Conservation (phyloP, 164 flowering plant species). For the Nelumbo lutea region DNA sequence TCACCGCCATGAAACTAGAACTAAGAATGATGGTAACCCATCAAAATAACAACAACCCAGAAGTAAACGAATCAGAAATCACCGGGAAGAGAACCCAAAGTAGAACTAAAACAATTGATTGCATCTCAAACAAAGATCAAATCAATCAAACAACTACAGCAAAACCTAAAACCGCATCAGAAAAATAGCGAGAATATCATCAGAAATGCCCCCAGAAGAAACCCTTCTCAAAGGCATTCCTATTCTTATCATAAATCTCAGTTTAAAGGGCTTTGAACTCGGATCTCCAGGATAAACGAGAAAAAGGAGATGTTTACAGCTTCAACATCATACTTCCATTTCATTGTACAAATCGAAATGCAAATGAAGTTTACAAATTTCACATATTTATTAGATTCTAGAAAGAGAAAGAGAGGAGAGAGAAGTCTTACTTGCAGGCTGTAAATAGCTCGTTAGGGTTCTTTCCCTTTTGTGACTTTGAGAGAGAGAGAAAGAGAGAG, state of each 20-base stretch:
- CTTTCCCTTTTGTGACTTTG: constrained; percentile 3
- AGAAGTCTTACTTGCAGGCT: constrained; percentile 15
- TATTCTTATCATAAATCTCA: not conserved
- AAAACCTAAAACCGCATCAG: not conserved
- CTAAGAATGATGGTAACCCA: not conserved
- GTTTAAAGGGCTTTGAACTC: not conserved
- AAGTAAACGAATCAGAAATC: not conserved
- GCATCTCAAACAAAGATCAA: not conserved
- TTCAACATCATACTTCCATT: not conserved
- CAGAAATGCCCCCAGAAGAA: not conserved
- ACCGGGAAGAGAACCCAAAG: not conserved
- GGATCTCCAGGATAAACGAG: not conserved
- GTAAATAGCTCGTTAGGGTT: constrained; percentile 6
- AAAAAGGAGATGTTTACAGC: not conserved
- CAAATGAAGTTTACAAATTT: not conserved
- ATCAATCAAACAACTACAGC: not conserved
- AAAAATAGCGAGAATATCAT: not conserved
- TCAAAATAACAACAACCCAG: not conserved
- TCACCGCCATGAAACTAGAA: not conserved
- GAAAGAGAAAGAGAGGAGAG: constrained; percentile 22
- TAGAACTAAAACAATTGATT: not conserved
- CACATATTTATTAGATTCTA: not conserved
- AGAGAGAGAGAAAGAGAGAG: constrained; percentile 4
- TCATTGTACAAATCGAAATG: constrained; percentile 14
- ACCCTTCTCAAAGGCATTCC: not conserved